Conservation (phyloP, 176 grass and related monocot species). For the Typha latifolia region DNA sequence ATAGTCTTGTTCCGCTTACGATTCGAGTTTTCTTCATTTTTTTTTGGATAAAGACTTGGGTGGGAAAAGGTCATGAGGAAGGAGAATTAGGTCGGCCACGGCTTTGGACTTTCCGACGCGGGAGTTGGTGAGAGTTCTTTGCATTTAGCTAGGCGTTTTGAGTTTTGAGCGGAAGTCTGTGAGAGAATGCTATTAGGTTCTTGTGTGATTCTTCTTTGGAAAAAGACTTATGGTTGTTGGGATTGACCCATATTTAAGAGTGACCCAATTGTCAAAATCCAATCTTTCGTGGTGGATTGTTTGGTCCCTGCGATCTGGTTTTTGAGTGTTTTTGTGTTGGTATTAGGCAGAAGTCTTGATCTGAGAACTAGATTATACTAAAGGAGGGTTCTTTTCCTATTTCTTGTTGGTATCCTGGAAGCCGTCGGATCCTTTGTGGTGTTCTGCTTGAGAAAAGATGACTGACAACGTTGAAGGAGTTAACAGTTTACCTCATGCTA, state of each 20-base stretch:
- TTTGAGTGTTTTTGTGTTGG: neutral
- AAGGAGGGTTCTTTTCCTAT: no score
- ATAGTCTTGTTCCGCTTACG: no score
- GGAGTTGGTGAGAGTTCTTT: neutral
- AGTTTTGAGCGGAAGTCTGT: neutral
- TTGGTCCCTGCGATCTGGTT: neutral
- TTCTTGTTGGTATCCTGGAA: neutral
- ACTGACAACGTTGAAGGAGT: constrained; percentile 30
- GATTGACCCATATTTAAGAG: neutral
- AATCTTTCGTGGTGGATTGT: neutral
- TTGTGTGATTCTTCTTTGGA: constrained; percentile 16
- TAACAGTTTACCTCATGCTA: constrained; percentile 24
- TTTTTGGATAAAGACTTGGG: neutral
- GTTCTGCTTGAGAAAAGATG: constrained; percentile 3
- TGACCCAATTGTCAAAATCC: neutral
- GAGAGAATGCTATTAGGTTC: neutral
- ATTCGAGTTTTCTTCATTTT: neutral
- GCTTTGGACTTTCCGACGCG: no score
- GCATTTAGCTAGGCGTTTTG: neutral
- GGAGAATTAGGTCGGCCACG: no score
- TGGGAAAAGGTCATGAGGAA: no score
- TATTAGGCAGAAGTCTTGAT: neutral
- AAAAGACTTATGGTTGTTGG: neutral
- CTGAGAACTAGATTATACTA: no score
- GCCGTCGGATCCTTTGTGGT: neutral